These are phyloP conservation scores for Talaromyces liani DNA, from an alignment of 495 filamentous ascomycete species.

Conservation along the genomic window DNA sequence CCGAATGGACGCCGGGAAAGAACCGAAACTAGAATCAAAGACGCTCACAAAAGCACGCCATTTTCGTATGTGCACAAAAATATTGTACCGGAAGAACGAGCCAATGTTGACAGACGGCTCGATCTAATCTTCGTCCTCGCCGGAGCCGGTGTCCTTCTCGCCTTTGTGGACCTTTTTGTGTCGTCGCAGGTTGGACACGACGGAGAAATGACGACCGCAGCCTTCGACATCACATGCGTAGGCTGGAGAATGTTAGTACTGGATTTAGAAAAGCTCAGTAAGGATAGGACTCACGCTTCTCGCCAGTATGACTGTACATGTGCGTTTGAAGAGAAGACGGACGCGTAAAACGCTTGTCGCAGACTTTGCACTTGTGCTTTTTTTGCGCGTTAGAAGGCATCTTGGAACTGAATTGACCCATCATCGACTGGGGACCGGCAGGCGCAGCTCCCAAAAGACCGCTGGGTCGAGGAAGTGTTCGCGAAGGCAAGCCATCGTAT, in stretches of 20 bases:
- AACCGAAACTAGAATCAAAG: slow-evolving; percentile 6
- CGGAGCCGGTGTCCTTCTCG: slow-evolving; percentile 47
- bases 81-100: background rate
- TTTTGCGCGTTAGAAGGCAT: slow-evolving; percentile 94
- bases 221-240: slow-evolving; percentile 92
- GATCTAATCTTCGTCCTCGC: slow-evolving; percentile 40
- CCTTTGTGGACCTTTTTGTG: slow-evolving; percentile 96
- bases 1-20: slow-evolving; percentile 12
- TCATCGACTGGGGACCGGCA: slow-evolving; percentile 92
- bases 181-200: slow-evolving; percentile 90
- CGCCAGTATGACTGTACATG: slow-evolving; percentile 98
- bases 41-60: slow-evolving; percentile 13
- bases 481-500: slow-evolving; percentile 63
- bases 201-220: slow-evolving; percentile 94
- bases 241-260: slow-evolving; percentile 45
- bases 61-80: slow-evolving; percentile 4
- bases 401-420: slow-evolving; percentile 98
- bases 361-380: slow-evolving; percentile 99
- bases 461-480: slow-evolving; percentile 75
- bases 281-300: slow-evolving; percentile 77
- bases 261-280: slow-evolving; percentile 17
- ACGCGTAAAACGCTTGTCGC: slow-evolving; percentile 96
- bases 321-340: slow-evolving; percentile 96
- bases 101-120: background rate
- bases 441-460: slow-evolving; percentile 61